Base-by-base conservation (phyloP, 2,329 filamentous ascomycete genomes). In the Ceratocystis smalleyi region DNA sequence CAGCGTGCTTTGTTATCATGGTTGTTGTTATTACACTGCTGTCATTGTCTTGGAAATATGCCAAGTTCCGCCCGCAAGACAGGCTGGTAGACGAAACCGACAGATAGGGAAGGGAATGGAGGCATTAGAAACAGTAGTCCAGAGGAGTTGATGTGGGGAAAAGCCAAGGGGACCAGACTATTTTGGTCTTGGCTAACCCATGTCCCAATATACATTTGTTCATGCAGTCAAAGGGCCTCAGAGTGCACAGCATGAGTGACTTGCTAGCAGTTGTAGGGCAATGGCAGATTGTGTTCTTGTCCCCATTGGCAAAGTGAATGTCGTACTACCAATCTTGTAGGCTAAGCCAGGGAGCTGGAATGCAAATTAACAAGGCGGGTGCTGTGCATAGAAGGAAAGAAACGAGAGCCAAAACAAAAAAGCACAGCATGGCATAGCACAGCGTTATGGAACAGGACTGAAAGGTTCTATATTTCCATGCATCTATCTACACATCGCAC, bases 191-290 rank as follows among this genome's bases (percentile, higher is more conserved):
- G 35, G 35, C 35, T 40, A 40, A 40, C 35, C 35, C 35, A 40
- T 40, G 35, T 40, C 12, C 35, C 35, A 40, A 40, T 40, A 15
- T 40, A 40, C 35, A 40, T 40, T 40, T 40, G 35, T 40, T 40
- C 35, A 40, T 40, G 35, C 35, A 40, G 10, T 40, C 35, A 40
- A 40, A 57, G 32, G 54, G 54, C 54, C 54, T 57, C 54, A 57
- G 27, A 57, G 54, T 35, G 54, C 54, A 57, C 27, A 57, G 54
- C 27, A 57, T 57, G 54, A 57, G 24, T 8, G 54, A 57, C 54
- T 4, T 57, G 49, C 49, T 15, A n/a, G 45, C 17, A 47, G 45
- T 40, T 40, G 35, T 12, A 40, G 35, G 12, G 35, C 35, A 40
- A 40, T 40, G 35, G 35, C 35, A 47, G 45, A 47, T n/a, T 27